Evolutionary conservation across 2,329 filamentous ascomycete genomes (phyloP).

Genomic region (Paracoccidioides lutzii): DNA sequence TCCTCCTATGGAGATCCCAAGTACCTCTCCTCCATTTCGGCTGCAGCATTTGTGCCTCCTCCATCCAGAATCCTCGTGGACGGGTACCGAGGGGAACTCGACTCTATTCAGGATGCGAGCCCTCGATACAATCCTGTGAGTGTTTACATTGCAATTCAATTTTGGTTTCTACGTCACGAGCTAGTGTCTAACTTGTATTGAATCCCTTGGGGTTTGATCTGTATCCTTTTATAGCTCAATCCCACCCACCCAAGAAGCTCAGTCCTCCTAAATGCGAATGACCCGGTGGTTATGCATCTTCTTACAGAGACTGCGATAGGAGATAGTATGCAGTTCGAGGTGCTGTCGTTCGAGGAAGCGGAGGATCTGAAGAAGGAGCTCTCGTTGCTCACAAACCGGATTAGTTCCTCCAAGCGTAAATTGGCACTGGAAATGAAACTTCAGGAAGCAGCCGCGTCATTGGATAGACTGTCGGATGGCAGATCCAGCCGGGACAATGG

Average conservation of each 20-base stretch:
- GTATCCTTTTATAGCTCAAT: conserved; percentile 39
- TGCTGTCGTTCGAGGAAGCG: conserved; percentile 82
- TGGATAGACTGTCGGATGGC: conserved; percentile 67
- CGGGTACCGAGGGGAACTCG: conserved; percentile 46
- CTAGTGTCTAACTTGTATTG: not conserved
- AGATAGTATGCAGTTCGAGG: conserved; percentile 73
- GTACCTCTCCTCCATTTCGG: conserved; percentile 25
- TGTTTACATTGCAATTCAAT: conserved; percentile 1
- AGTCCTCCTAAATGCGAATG: conserved; percentile 33
- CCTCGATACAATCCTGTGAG: conserved; percentile 48
- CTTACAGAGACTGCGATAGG: conserved; percentile 85
- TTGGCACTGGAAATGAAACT: conserved; percentile 85
- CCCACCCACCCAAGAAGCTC: conserved; percentile 21
- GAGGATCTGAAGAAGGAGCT: conserved; percentile 84
- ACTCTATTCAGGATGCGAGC: conserved; percentile 42
- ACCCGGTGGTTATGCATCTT: conserved; percentile 70
- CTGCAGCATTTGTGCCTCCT: conserved; percentile 19
- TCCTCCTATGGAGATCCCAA: conserved; percentile 31
- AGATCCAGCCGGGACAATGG: conserved; percentile 35
- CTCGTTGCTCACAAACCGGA: conserved; percentile 56
- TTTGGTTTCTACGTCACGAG: not conserved
- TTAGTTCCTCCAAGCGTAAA: conserved; percentile 70
- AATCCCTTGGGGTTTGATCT: not conserved
- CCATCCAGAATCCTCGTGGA: conserved; percentile 41
- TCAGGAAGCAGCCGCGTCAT: conserved; percentile 78